phyloP scores from a whole-genome alignment of 371 early-diverging fungal species.

The Dinochytrium kinnereticum region DNA sequence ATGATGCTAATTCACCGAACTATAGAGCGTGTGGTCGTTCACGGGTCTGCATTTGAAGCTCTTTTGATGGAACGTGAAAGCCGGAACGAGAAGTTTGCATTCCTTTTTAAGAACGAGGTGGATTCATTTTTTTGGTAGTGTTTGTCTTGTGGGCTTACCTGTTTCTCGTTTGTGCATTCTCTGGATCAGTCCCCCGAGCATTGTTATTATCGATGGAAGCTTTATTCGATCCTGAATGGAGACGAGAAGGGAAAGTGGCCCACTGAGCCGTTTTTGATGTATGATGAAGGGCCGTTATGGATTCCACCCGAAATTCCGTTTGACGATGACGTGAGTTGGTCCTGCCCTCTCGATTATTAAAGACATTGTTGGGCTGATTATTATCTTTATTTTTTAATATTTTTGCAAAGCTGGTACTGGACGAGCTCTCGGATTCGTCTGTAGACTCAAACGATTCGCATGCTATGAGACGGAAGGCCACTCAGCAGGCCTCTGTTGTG shows the following conservation, averaged over 20 bases:
- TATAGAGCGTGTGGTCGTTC: constrained; percentile 77
- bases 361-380: no score
- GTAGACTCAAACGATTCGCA: constrained; percentile 33
- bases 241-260: constrained; percentile 78
- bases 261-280: constrained; percentile 85
- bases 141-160: no score
- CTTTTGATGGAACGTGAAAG: constrained; percentile 71
- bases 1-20: constrained; percentile 81
- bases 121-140: constrained; percentile 26
- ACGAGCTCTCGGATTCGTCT: constrained; percentile 26
- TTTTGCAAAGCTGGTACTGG: background rate
- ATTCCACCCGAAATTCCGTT: constrained; percentile 82
- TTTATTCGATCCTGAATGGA: constrained; percentile 88
- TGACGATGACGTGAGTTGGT: constrained; percentile 50
- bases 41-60: constrained; percentile 81
- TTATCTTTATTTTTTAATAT: no score
- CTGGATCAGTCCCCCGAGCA: constrained; percentile 82
- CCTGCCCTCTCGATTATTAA: background rate
- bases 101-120: constrained; percentile 76
- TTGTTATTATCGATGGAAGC: constrained; percentile 89
- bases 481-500: constrained; percentile 3
- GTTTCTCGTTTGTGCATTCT: no score
- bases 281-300: constrained; percentile 84
- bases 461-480: background rate
- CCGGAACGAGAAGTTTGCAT: constrained; percentile 70